Evolutionary conservation across 176 grass and related monocot species (phyloP).

Genomic region (Oryza glaberrima): DNA sequence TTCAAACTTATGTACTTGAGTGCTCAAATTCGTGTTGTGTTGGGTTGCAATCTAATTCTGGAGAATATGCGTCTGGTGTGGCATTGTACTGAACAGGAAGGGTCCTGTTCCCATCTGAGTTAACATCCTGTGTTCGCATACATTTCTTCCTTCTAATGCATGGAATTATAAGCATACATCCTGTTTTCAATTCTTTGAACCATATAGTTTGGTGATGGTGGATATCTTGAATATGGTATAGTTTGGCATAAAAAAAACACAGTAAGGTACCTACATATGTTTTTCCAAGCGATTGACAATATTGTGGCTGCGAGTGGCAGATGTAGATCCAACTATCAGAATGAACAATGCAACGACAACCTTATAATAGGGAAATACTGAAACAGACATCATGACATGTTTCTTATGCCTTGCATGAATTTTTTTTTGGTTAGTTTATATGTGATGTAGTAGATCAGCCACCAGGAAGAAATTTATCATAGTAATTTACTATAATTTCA

Average conservation of each 20-base stretch:
- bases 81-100: constrained; percentile 12
- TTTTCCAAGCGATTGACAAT: background rate
- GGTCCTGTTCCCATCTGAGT: background rate
- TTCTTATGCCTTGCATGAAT: background rate
- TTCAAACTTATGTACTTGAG: background rate
- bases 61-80: constrained; percentile 8
- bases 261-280: background rate
- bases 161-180: background rate
- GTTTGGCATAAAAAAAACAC: background rate
- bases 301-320: background rate
- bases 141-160: background rate
- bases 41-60: background rate
- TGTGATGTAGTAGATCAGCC: background rate
- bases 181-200: background rate
- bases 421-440: background rate
- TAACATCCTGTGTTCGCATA: background rate
- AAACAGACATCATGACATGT: background rate
- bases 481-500: background rate
- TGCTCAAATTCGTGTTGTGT: constrained; percentile 1
- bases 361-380: background rate
- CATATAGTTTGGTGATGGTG: background rate
- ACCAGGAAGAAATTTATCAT: background rate
- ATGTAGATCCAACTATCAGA: constrained; percentile 1
- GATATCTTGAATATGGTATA: background rate
- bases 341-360: background rate